Evolutionary conservation across 106 monocot genomes (phyloP).

Genomic region (Dendrobium nobile): DNA sequence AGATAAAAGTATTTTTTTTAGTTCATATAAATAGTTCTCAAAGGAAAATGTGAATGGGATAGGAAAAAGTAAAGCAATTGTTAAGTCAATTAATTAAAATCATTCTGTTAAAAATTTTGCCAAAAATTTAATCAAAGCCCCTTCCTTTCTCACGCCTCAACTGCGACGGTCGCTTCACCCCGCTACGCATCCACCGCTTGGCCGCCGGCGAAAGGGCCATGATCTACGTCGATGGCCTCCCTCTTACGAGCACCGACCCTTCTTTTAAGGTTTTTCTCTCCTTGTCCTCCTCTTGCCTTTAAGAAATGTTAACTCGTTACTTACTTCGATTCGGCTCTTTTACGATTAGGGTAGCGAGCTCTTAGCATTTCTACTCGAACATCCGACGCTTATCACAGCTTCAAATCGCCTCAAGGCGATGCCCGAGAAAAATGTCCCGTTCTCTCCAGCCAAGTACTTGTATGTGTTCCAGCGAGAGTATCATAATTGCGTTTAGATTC

Average conservation of each 20-base stretch:
- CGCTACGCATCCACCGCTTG: conserved; percentile 3
- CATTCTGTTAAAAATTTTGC: too few relatives aligned
- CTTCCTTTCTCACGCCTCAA: too few relatives aligned
- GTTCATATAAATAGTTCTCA: too few relatives aligned
- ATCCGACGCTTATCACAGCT: conserved; percentile 51
- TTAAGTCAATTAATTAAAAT: too few relatives aligned
- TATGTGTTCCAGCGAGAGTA: conserved; percentile 89
- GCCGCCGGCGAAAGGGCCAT: conserved; percentile 12
- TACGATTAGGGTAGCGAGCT: conserved; percentile 24
- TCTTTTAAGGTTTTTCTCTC: neutral
- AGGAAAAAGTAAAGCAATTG: too few relatives aligned
- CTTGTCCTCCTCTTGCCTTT: neutral
- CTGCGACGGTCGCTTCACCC: too few relatives aligned
- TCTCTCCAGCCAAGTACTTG: conserved; percentile 32
- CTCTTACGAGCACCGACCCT: conserved; percentile 4
- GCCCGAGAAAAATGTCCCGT: conserved; percentile 32
- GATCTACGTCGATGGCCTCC: conserved; percentile 39
- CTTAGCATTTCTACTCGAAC: conserved; percentile 33
- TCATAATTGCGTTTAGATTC: neutral
- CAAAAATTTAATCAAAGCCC: too few relatives aligned
- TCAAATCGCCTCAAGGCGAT: conserved; percentile 46
- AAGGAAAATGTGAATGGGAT: too few relatives aligned
- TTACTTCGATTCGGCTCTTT: neutral
- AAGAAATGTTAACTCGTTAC: neutral
- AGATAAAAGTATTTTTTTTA: too few relatives aligned